Evolutionary conservation across 768 basidiomycete genomes (phyloP).

Genomic region (Trametes elegans): DNA sequence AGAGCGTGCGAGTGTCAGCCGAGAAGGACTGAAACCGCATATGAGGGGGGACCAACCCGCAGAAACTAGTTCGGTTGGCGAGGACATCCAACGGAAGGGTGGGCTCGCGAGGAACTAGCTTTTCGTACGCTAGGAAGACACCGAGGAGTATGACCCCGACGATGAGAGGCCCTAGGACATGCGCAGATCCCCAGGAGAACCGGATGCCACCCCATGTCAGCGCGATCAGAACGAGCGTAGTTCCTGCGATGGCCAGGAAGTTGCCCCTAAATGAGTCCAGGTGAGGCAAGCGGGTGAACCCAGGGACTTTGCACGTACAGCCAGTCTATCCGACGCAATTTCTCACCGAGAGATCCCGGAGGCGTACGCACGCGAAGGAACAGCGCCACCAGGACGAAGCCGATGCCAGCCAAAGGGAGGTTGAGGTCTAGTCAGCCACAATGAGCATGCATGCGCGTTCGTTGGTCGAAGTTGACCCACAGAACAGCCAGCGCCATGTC

Average conservation of each 20-base stretch:
- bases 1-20: neutral
- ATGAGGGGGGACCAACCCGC: slow-evolving; percentile 2
- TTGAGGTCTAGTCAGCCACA: slow-evolving; percentile 31
- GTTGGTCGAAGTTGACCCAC: no score
- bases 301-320: slow-evolving; percentile 28
- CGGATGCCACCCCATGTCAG: slow-evolving; percentile 43
- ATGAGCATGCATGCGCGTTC: neutral
- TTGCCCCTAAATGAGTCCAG: slow-evolving; percentile 32
- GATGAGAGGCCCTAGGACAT: slow-evolving; percentile 40
- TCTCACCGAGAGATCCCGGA: slow-evolving; percentile 24
- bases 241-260: slow-evolving; percentile 31
- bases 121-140: slow-evolving; percentile 23
- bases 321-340: slow-evolving; percentile 36
- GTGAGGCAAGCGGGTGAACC: slow-evolving; percentile 7
- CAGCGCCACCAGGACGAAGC: slow-evolving; percentile 4
- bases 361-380: slow-evolving; percentile 26
- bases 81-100: slow-evolving; percentile 22
- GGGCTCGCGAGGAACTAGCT: slow-evolving; percentile 12
- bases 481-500: slow-evolving; percentile 20
- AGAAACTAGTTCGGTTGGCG: neutral
- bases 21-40: neutral
- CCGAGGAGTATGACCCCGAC: slow-evolving; percentile 36
- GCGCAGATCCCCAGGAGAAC: slow-evolving; percentile 38
- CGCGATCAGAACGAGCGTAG: slow-evolving; percentile 34
- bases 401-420: slow-evolving; percentile 27